A percentile compares a stretch with the other conserved stretches of the same genome.
These are phyloP conservation scores for Tausonia pullulans DNA, from an alignment of 1,284 basidiomycete genomes.

Conservation along the genomic window DNA sequence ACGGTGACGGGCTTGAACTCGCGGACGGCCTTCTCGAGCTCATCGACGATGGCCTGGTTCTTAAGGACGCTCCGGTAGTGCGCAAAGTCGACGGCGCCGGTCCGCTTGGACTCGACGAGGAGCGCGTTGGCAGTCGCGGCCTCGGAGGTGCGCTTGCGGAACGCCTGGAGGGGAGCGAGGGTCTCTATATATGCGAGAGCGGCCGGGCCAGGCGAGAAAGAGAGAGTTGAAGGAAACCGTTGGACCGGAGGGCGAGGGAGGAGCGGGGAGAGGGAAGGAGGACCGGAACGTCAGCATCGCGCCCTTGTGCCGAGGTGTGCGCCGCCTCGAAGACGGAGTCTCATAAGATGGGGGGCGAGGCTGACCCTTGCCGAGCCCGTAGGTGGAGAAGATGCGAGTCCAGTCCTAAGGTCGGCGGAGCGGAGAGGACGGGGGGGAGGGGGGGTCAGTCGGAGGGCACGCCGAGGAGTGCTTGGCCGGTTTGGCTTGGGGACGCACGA, in stretches of 20 bases:
- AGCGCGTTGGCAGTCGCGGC: slow-evolving; percentile 66
- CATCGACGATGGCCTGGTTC: slow-evolving; percentile 84
- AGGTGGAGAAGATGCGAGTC: slow-evolving; percentile 75
- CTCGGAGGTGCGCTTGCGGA: slow-evolving; percentile 89
- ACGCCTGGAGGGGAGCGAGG: slow-evolving; percentile 75
- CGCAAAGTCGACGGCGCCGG: slow-evolving; percentile 52
- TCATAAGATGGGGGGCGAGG: not conserved
- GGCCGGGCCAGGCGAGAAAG: not conserved
- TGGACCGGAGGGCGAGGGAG: not conserved
- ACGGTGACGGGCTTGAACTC: slow-evolving; percentile 96
- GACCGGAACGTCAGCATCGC: slow-evolving; percentile 1
- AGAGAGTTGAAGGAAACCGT: not conserved
- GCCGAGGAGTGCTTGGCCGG: too few relatives aligned
- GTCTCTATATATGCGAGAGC: slow-evolving; percentile 53
- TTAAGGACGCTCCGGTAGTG: slow-evolving; percentile 86
- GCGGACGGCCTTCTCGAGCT: slow-evolving; percentile 80
- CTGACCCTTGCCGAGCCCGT: slow-evolving; percentile 82
- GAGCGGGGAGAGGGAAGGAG: not conserved
- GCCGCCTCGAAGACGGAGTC: slow-evolving; percentile 20
- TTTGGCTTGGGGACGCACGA: too few relatives aligned
- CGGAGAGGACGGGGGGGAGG: not conserved
- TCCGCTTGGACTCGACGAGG: slow-evolving; percentile 47
- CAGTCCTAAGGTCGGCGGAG: slow-evolving; percentile 54
- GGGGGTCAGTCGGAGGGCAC: not conserved
- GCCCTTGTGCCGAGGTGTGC: not conserved